Evolutionary conservation across 2,329 filamentous ascomycete species (phyloP).

Genomic region (Cordyceps cicadae): DNA sequence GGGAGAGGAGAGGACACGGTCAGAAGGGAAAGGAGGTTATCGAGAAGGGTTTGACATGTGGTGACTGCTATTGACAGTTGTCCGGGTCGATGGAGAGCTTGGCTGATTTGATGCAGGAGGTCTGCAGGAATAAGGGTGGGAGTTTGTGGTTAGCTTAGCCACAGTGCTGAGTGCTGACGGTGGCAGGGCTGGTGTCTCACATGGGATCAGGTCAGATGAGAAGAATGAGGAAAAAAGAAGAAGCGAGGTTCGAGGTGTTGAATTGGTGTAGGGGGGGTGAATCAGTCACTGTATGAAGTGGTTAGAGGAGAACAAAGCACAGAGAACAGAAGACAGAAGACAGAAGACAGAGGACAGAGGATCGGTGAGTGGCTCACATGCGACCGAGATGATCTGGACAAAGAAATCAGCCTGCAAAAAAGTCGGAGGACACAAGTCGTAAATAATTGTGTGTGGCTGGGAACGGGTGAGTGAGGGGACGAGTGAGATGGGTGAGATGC

Average conservation of each 20-base stretch:
- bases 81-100: background rate
- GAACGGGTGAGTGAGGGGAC: background rate
- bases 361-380: background rate
- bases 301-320: too few relatives aligned
- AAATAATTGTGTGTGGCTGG: background rate
- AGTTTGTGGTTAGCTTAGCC: background rate
- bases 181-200: constrained; percentile 4
- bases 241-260: constrained; percentile 4
- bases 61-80: background rate
- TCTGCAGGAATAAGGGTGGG: background rate
- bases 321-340: too few relatives aligned
- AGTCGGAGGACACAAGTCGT: background rate
- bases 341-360: too few relatives aligned
- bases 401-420: background rate
- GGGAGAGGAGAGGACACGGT: background rate
- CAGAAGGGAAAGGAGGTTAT: background rate
- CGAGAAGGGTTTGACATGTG: background rate
- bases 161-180: background rate
- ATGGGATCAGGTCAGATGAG: background rate
- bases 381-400: background rate
- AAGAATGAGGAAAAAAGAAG: background rate
- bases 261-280: background rate
- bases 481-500: background rate
- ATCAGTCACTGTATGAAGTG: background rate
- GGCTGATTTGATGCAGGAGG: background rate